Percentiles rank a stretch among this genome's conserved stretches.
Conservation (phyloP, 345 rosid species). For the Turritis glabra region DNA sequence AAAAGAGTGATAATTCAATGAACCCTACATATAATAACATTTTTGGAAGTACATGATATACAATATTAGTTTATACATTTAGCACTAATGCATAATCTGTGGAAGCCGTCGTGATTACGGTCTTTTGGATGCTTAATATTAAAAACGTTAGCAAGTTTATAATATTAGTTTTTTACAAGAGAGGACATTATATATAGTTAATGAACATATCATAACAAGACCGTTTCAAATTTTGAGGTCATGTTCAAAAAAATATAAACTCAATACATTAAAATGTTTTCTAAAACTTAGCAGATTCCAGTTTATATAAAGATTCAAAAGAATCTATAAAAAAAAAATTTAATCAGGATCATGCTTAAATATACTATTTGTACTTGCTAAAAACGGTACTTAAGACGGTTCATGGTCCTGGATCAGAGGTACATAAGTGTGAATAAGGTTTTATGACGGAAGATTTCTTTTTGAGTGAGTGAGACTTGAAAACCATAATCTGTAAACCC, state of each 20-base stretch:
- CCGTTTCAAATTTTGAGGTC: too few relatives aligned
- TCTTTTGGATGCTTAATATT: background rate
- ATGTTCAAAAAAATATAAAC: too few relatives aligned
- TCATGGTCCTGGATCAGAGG: background rate
- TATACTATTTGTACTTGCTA: background rate
- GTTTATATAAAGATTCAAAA: background rate
- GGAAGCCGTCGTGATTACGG: background rate
- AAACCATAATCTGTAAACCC: background rate
- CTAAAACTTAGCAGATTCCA: background rate
- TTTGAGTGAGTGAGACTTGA: conserved; percentile 1
- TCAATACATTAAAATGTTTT: background rate
- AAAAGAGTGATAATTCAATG: background rate
- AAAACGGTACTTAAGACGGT: too few relatives aligned
- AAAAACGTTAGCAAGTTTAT: too few relatives aligned
- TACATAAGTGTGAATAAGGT: background rate
- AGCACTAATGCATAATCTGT: background rate
- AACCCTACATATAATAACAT: too few relatives aligned
- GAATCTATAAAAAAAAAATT: too few relatives aligned
- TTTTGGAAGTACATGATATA: too few relatives aligned
- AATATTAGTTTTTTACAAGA: too few relatives aligned
- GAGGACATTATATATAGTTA: too few relatives aligned
- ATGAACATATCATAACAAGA: background rate
- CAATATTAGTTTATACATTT: too few relatives aligned
- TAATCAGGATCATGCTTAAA: too few relatives aligned
- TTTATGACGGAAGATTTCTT: background rate